A percentile compares a stretch with the other conserved stretches of the same genome.
Conservation (phyloP, 768 basidiomycete genomes). For the Chiua virens region DNA sequence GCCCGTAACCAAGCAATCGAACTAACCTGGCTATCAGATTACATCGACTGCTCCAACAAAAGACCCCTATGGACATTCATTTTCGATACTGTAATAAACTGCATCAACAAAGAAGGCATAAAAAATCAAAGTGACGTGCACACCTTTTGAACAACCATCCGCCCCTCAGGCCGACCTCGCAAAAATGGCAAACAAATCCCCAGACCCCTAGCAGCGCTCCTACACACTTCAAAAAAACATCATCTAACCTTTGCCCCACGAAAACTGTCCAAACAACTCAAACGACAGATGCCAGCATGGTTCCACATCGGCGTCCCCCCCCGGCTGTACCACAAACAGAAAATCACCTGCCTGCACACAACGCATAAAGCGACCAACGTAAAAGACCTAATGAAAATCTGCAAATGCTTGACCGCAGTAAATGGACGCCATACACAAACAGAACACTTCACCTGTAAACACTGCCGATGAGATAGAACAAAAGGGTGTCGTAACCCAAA, state of each 20-base stretch:
- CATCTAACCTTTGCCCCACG: neutral
- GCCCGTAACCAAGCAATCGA: neutral
- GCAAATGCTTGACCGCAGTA: neutral
- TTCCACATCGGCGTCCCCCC: neutral
- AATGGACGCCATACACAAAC: neutral
- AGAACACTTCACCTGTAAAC: neutral
- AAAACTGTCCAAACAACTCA: neutral
- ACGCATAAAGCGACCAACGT: neutral
- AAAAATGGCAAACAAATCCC: too few species aligned
- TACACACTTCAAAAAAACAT: neutral
- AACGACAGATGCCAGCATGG: constrained; percentile 4
- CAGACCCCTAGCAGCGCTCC: neutral
- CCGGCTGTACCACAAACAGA: neutral
- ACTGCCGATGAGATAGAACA: neutral
- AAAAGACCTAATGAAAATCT: neutral
- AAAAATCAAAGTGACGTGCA: too few species aligned
- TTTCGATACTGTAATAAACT: too few species aligned
- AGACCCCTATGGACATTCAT: too few species aligned
- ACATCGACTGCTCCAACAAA: neutral
- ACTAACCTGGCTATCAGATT: neutral
- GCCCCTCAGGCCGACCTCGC: too few species aligned
- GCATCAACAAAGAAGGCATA: too few species aligned
- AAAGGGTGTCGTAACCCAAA: neutral
- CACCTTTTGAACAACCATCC: too few species aligned
- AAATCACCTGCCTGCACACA: neutral